Conservation (phyloP, 257 asterid genomes). For the Cruciata laevipes region DNA sequence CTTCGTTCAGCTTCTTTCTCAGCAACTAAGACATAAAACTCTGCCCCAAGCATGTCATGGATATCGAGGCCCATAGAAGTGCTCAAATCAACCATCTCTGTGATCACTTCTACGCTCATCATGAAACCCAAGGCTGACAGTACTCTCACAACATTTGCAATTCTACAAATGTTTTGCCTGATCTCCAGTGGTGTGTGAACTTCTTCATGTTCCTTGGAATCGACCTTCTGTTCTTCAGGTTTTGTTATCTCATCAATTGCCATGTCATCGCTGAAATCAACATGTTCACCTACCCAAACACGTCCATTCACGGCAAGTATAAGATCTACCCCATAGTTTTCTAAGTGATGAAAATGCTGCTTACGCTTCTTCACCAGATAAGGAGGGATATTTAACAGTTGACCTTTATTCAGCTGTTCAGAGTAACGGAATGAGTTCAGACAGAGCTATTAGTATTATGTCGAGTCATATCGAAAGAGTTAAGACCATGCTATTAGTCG, state of each 20-base stretch:
- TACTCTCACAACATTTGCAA: conserved; percentile 73
- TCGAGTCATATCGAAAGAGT: not conserved
- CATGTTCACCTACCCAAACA: conserved; percentile 91
- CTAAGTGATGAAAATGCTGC: conserved; percentile 81
- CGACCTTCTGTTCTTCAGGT: conserved; percentile 33
- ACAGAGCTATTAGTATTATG: not conserved
- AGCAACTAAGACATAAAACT: conserved; percentile 71
- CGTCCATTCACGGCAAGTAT: conserved; percentile 88
- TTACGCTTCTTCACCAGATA: conserved; percentile 85
- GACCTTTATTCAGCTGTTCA: conserved; percentile 79
- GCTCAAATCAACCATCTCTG: conserved; percentile 50
- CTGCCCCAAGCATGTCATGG: conserved; percentile 88
- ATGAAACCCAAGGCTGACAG: conserved; percentile 63
- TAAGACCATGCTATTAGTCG: not conserved
- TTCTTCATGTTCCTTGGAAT: conserved; percentile 35
- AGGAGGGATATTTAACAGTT: conserved; percentile 61
- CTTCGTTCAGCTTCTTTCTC: conserved; percentile 81
- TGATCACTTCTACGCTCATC: conserved; percentile 49
- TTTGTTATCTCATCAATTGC: conserved; percentile 44
- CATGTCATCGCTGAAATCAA: conserved; percentile 63
- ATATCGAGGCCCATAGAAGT: conserved; percentile 43
- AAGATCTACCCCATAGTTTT: conserved; percentile 68
- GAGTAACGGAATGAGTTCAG: not conserved
- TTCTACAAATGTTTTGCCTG: conserved; percentile 66
- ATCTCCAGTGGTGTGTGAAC: conserved; percentile 44